Evolutionary conservation across 176 grass and related monocot genomes (phyloP), one percentile per base, ranked within the genome.

Genomic region (Typha latifolia): DNA sequence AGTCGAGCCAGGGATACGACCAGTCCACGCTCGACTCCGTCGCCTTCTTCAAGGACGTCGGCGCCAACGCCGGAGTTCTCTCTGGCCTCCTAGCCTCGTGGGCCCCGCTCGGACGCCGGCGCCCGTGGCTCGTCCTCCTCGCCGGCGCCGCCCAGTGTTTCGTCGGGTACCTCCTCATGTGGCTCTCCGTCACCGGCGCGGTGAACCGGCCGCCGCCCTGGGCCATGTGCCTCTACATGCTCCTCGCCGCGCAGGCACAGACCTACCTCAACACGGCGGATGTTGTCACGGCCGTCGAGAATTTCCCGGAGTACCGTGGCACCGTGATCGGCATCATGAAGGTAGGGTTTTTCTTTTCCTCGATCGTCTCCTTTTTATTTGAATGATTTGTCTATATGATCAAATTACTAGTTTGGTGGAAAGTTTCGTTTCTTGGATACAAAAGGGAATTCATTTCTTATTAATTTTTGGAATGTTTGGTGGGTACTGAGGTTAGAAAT

Each of bases 251-350:
- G 3, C 91, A 96, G 27, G 76, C 91, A 23, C 91, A 96, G 84
- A 96, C 91, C n/a, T 96, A 91, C 79, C 52, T 80, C 62, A 96
- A 96, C 62, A 96, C 87, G 4, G 85, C 87, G 0, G 74, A 96
- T 2, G 87, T 91, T n/a, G 87, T 96, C 53, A 84, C 85, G 5
- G 82, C 87, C 12, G 91, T 96, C 14, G 82, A 91, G 77, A 96
- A 96, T 72, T 96, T 96, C 23, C 87, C 87, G 1, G 74, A 86
- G 32, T 82, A 84, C 18, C 71, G 91, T 1, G 91, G 91, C 71
- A 91, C 91, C 29, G 82, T 90, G 67, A 96, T 96, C 74, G 91
- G 91, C 64, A 91, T 91, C 84, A 91, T 96, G 91, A 96, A 96
- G 88, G 91, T 88, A 70, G 12, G 14, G 49, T 27, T 43, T 16